Conservation (phyloP, 2,329 filamentous ascomycete genomes). For the Penicillium sp. region DNA sequence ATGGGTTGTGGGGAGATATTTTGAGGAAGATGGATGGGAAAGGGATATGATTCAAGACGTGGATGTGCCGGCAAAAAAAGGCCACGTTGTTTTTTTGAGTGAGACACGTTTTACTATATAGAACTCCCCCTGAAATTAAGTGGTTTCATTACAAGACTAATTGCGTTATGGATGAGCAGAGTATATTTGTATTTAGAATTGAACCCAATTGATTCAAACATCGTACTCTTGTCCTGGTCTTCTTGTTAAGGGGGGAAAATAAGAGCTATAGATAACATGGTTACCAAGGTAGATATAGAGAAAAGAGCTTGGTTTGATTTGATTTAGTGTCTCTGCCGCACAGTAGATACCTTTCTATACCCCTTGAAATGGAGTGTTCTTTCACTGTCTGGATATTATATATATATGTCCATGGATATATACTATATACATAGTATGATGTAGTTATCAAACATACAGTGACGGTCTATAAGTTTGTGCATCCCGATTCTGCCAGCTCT, state of each 20-base stretch:
- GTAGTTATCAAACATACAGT: too few relatives aligned
- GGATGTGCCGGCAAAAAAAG: constrained; percentile 10
- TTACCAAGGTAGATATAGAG: not conserved
- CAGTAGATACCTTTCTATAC: not conserved
- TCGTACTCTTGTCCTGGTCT: too few relatives aligned
- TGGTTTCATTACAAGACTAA: not conserved
- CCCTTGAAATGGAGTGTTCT: not conserved
- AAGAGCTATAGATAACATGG: not conserved
- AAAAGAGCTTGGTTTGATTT: not conserved
- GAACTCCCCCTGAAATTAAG: not conserved
- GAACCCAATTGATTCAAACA: not conserved
- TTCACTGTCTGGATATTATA: not conserved
- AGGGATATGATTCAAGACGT: not conserved
- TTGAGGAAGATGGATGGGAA: not conserved
- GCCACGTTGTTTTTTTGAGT: constrained; percentile 13
- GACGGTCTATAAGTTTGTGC: too few relatives aligned
- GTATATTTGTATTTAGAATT: not conserved
- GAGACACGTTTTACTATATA: not conserved
- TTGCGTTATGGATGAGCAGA: too few relatives aligned
- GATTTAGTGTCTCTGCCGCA: not conserved
- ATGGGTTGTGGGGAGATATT: not conserved
- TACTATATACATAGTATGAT: not conserved
- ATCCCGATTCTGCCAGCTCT: too few relatives aligned
- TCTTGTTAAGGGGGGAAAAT: not conserved
- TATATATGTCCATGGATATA: not conserved